Conservation (phyloP, 225 moss, liverwort and hornwort species). For the Anthoceros angustus region DNA sequence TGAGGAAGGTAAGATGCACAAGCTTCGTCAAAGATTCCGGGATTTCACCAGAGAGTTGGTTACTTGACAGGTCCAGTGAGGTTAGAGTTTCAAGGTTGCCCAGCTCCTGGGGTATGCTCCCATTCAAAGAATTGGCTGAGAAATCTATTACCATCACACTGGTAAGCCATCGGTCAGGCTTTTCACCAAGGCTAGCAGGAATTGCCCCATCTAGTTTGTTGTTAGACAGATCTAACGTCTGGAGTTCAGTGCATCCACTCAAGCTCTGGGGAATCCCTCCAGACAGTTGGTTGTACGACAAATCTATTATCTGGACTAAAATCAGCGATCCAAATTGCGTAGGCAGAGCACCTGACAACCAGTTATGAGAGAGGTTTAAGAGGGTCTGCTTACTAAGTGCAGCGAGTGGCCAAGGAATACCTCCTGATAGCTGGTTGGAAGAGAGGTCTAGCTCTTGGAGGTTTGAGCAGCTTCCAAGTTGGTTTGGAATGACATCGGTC, state of each 20-base stretch:
- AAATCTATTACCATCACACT: not conserved
- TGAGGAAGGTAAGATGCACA: not conserved
- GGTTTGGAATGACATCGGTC: not conserved
- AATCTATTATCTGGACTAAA: not conserved
- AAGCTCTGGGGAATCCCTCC: not conserved
- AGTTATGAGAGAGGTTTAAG: not conserved
- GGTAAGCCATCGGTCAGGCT: not conserved
- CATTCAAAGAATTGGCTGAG: not conserved
- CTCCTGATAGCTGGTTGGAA: not conserved
- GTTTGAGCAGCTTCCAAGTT: not conserved
- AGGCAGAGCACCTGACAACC: not conserved
- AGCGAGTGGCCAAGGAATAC: not conserved
- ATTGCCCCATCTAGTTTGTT: not conserved
- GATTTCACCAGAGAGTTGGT: not conserved
- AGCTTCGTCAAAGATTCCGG: not conserved
- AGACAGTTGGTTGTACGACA: not conserved
- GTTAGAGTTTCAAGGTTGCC: not conserved
- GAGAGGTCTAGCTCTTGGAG: not conserved
- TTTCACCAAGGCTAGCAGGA: not conserved
- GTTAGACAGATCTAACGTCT: not conserved
- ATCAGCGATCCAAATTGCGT: not conserved
- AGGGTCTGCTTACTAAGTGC: not conserved
- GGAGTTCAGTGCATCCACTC: not conserved
- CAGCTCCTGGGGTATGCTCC: not conserved
- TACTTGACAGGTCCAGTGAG: not conserved